Conservation (phyloP, 305 asterid species). For the Fraxinus dipetala region DNA sequence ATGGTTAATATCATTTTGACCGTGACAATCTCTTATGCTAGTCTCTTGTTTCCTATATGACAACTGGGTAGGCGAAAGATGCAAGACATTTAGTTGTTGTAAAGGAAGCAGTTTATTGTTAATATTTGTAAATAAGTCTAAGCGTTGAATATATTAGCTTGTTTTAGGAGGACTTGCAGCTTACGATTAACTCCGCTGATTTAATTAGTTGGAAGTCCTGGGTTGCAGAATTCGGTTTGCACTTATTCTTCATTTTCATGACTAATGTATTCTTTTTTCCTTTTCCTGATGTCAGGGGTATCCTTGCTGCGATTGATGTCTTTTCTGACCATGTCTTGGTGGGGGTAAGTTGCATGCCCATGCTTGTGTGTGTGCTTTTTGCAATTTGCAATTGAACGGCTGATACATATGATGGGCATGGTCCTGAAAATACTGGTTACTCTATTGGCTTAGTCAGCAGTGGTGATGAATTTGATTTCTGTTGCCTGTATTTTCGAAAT, state of each 20-base stretch:
- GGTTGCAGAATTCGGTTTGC: background rate
- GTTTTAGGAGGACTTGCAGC: background rate
- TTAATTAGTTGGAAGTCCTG: slow-evolving; percentile 3
- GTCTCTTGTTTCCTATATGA: slow-evolving; percentile 7
- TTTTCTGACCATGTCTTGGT: slow-evolving; percentile 71
- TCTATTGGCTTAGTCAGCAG: background rate
- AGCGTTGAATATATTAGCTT: background rate
- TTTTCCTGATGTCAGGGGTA: slow-evolving; percentile 64
- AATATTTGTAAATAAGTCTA: background rate
- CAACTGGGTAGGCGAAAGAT: background rate
- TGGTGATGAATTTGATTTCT: background rate
- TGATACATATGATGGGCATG: background rate
- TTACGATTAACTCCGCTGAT: background rate
- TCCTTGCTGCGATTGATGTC: slow-evolving; percentile 93
- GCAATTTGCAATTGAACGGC: background rate
- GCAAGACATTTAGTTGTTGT: background rate
- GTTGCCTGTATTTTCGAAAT: background rate
- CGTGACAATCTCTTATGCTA: background rate
- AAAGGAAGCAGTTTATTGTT: background rate
- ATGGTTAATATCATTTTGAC: background rate
- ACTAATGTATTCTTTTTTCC: slow-evolving; percentile 11
- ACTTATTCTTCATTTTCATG: background rate
- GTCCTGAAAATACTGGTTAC: slow-evolving; percentile 1
- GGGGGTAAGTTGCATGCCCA: slow-evolving; percentile 66
- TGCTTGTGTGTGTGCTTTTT: slow-evolving; percentile 2